Evolutionary conservation across 164 flowering plant genomes (phyloP).

Genomic region (Annona squamosa): DNA sequence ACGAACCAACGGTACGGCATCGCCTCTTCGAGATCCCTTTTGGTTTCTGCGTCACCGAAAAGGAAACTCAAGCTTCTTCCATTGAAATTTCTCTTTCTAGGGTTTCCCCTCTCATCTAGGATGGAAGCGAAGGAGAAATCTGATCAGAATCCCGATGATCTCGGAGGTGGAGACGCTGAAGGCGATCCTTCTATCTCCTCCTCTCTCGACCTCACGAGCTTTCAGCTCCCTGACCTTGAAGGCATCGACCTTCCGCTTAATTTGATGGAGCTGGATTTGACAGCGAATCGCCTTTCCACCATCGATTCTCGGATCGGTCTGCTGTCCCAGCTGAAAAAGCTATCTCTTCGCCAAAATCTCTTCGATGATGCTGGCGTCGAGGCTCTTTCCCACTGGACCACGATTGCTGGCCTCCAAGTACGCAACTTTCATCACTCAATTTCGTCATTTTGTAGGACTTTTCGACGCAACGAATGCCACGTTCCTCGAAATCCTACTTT

Average conservation of each 20-base stretch:
- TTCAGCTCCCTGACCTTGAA: conserved; percentile 74
- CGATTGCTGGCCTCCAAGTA: conserved; percentile 66
- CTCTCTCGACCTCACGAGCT: conserved; percentile 77
- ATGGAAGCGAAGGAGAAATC: conserved; percentile 6
- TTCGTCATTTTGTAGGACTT: too few relatives aligned
- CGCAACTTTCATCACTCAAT: neutral
- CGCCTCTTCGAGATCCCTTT: too few relatives aligned
- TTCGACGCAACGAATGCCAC: too few relatives aligned
- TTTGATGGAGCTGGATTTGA: conserved; percentile 73
- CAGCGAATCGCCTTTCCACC: conserved; percentile 64
- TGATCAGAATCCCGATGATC: neutral
- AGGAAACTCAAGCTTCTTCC: neutral
- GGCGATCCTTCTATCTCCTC: conserved; percentile 26
- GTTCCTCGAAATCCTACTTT: too few relatives aligned
- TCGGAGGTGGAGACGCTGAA: conserved; percentile 13
- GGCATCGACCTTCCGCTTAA: conserved; percentile 59
- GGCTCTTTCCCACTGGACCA: conserved; percentile 52
- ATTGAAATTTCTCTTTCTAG: neutral
- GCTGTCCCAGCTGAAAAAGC: conserved; percentile 71
- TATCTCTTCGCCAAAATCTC: conserved; percentile 84
- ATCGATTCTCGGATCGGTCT: conserved; percentile 67
- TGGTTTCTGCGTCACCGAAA: too few relatives aligned
- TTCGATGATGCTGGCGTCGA: conserved; percentile 58
- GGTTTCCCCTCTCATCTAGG: neutral
- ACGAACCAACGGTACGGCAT: too few relatives aligned